phyloP scores from a whole-genome alignment of 306 rosid species.

The Castanopsis chinensis region DNA sequence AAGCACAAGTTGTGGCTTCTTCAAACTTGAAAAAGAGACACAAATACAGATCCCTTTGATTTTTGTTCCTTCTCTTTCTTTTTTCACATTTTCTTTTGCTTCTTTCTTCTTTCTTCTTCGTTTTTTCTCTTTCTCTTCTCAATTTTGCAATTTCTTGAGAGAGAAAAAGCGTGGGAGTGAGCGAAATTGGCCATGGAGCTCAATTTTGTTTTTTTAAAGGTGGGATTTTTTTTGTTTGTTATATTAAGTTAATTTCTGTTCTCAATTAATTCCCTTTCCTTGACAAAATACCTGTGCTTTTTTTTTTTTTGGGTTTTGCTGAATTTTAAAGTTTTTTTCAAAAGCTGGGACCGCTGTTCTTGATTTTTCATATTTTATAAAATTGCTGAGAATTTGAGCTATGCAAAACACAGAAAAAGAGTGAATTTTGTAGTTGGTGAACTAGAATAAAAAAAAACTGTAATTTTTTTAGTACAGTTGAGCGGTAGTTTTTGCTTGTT shows the following conservation, averaged over 20 bases:
- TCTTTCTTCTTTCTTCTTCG: neutral
- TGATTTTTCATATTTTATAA: too few relatives aligned
- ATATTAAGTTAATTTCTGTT: constrained; percentile 8
- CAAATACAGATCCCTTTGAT: constrained; percentile 1
- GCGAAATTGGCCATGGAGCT: neutral
- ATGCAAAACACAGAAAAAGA: too few relatives aligned
- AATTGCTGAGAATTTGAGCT: too few relatives aligned
- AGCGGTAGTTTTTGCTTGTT: constrained; percentile 12
- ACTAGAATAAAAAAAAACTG: neutral
- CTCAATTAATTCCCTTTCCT: neutral
- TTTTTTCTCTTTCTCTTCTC: constrained; percentile 1
- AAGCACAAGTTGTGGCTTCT: neutral
- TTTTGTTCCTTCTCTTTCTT: neutral
- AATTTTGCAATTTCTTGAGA: neutral
- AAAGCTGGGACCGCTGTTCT: neutral
- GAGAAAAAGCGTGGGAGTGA: neutral
- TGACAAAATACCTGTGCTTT: neutral
- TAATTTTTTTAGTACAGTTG: neutral
- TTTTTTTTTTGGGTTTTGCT: too few relatives aligned
- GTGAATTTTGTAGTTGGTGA: too few relatives aligned
- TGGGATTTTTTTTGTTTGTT: neutral
- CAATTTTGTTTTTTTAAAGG: neutral
- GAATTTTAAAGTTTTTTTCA: neutral
- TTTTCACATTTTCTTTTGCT: constrained; percentile 1
- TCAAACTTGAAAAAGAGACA: too few relatives aligned